phyloP scores from a whole-genome alignment of 495 filamentous ascomycete genomes.

The Aspergillus bridgeri region DNA sequence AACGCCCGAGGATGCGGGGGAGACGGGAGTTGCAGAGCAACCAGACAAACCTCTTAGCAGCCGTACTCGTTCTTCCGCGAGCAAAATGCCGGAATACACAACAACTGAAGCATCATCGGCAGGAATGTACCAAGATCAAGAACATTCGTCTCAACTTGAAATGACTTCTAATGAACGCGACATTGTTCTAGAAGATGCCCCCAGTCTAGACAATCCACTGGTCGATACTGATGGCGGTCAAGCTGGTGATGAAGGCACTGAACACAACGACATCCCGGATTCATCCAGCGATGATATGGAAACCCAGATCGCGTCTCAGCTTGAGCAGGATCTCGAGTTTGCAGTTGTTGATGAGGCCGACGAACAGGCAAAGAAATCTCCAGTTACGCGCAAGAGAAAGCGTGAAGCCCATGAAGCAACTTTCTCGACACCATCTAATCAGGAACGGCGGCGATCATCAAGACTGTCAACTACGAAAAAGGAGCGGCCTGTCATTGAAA shows the following conservation, averaged over 20 bases:
- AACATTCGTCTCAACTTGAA: background rate
- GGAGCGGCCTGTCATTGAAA: slow-evolving; percentile 3
- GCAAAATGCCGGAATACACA: slow-evolving; percentile 12
- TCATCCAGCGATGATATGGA: slow-evolving; percentile 43
- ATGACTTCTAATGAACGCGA: background rate
- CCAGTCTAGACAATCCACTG: background rate
- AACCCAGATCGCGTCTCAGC: slow-evolving; percentile 42
- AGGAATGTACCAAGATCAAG: background rate
- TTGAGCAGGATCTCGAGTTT: slow-evolving; percentile 40
- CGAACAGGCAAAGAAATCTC: slow-evolving; percentile 5
- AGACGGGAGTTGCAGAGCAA: slow-evolving; percentile 9
- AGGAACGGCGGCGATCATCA: slow-evolving; percentile 33
- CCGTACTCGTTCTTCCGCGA: slow-evolving; percentile 30
- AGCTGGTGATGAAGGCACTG: background rate
- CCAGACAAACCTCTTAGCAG: slow-evolving; percentile 23
- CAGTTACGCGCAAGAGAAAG: slow-evolving; percentile 38
- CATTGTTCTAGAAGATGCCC: background rate
- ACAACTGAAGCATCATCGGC: background rate
- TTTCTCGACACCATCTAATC: slow-evolving; percentile 8
- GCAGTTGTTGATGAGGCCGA: slow-evolving; percentile 17
- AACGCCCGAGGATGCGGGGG: background rate
- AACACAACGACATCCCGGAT: slow-evolving; percentile 15
- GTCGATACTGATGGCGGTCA: background rate
- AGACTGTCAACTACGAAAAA: slow-evolving; percentile 24
- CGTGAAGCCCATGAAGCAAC: slow-evolving; percentile 24